Conservation (phyloP, 208 protist species). For the Borovskyia barvae region DNA sequence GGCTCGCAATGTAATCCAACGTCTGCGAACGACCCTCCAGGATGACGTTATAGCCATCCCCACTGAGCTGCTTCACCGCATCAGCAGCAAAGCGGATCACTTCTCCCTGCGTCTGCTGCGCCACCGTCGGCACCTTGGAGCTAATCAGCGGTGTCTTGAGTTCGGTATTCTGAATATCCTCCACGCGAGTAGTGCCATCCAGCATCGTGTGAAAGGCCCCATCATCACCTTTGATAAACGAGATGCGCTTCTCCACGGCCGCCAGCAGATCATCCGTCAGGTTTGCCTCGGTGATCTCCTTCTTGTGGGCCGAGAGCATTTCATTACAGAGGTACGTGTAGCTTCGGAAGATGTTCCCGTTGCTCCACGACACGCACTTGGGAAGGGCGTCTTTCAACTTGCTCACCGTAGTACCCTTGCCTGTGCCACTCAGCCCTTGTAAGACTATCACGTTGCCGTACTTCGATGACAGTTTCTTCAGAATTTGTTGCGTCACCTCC, state of each 20-base stretch:
- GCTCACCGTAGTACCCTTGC: conserved; percentile 87
- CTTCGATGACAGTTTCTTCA: conserved; percentile 44
- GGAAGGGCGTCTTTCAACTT: conserved; percentile 76
- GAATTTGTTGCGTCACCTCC: conserved; percentile 74
- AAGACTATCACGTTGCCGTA: conserved; percentile 87
- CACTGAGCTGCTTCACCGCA: conserved; percentile 68
- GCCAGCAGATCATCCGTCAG: conserved; percentile 64
- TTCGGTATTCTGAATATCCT: conserved; percentile 86
- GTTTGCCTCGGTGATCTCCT: conserved; percentile 39
- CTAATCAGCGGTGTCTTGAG: conserved; percentile 84
- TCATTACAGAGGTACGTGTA: conserved; percentile 84
- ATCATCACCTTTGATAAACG: conserved; percentile 58
- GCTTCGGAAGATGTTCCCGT: conserved; percentile 91
- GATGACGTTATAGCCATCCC: conserved; percentile 86
- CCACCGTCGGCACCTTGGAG: conserved; percentile 80
- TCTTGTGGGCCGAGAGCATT: conserved; percentile 42
- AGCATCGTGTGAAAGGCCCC: conserved; percentile 69
- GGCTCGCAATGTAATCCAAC: conserved; percentile 82
- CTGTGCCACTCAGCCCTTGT: conserved; percentile 89
- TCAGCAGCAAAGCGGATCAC: conserved; percentile 80
- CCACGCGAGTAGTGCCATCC: conserved; percentile 59
- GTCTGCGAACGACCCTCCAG: conserved; percentile 89
- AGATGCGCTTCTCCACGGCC: conserved; percentile 57
- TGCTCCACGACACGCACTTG: conserved; percentile 87
- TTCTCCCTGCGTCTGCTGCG: conserved; percentile 90